Evolutionary conservation across 1,284 basidiomycete genomes (phyloP).

Genomic region (Peniophora sp.): DNA sequence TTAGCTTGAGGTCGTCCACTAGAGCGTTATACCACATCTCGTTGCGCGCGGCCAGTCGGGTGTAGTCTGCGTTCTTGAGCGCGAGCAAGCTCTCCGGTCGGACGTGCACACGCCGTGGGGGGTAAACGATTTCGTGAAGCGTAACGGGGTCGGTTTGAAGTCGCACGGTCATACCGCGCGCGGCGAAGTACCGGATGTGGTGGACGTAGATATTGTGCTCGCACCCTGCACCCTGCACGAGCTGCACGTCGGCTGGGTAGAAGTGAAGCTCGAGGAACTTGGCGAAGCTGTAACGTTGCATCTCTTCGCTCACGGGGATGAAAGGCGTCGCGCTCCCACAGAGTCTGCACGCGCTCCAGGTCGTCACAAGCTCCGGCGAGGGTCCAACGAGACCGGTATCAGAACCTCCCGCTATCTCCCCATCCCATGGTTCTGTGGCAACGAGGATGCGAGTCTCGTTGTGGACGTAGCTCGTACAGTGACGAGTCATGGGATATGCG

Average conservation of each 20-base stretch:
- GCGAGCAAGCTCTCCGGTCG: slow-evolving; percentile 80
- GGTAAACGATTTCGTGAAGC: slow-evolving; percentile 84
- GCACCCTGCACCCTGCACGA: slow-evolving; percentile 81
- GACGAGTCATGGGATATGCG: slow-evolving; percentile 72
- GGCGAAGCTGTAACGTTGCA: slow-evolving; percentile 89
- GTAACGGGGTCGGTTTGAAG: slow-evolving; percentile 84
- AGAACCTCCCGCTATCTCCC: slow-evolving; percentile 54
- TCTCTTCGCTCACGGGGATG: slow-evolving; percentile 86
- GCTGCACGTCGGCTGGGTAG: slow-evolving; percentile 78
- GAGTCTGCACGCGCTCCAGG: slow-evolving; percentile 86
- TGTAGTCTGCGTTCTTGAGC: slow-evolving; percentile 87
- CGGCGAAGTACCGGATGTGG: slow-evolving; percentile 90
- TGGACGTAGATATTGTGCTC: slow-evolving; percentile 92
- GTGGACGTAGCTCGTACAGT: slow-evolving; percentile 88
- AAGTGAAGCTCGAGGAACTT: slow-evolving; percentile 92
- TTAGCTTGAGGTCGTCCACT: slow-evolving; percentile 66
- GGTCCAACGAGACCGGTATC: slow-evolving; percentile 26
- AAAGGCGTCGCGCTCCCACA: slow-evolving; percentile 82
- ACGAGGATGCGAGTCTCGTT: slow-evolving; percentile 80
- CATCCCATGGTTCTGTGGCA: slow-evolving; percentile 83
- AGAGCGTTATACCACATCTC: slow-evolving; percentile 62
- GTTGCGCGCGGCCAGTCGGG: slow-evolving; percentile 70
- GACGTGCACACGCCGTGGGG: slow-evolving; percentile 81
- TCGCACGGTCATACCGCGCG: slow-evolving; percentile 77
- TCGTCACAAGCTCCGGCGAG: slow-evolving; percentile 73